Base-by-base conservation (phyloP, 2,329 filamentous ascomycete genomes). In the Knufia fluminis region DNA sequence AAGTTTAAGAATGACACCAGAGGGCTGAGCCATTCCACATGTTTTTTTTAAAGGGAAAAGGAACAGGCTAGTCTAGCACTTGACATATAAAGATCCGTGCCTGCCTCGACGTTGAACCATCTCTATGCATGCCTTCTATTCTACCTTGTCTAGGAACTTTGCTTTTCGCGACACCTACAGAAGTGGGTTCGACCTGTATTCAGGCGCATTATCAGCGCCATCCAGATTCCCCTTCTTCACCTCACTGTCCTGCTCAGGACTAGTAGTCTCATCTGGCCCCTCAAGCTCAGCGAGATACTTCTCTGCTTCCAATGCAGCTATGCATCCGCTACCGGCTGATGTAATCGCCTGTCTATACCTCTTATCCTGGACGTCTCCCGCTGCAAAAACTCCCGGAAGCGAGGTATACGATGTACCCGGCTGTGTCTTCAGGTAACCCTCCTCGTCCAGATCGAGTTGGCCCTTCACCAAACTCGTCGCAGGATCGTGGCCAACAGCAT, bases 331-430 rank as follows among this genome's bases (percentile, higher is more conserved):
- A 53, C 90, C 91, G 60, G 92, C 92, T 71, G 90, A 96, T 57
- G 92, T 98, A 59, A 98, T 94, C 41, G 92, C 92, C 74, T 98
- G 92, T 66, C 92, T 81, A 69, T 98, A 98, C 65, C 84, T 82
- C 83, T 97, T 98, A 68, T 98, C 94, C 74, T 98, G 92, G 8
- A 98, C 94, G 66, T 98, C 92, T 56, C 92, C 92, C 8, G 91
- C 92, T 32, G 92, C 92, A 65, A 96, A 98, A 17, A 98, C 88
- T 66, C 92, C 92, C 64, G 88, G 80, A 4, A 96, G 70, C 68
- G 81, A 95, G 42, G 92, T 98, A 63, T 85, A 76, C 52, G 88
- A 88, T 40, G 88, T 91, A 50, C 92, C 94, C 2, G 92, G 85
- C 68, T 85, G 80, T 50, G 92, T 98, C 60, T 89, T 68, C 52